Evolutionary conservation across 176 grass and related monocot genomes (phyloP).

Genomic region (Oryza glaberrima): DNA sequence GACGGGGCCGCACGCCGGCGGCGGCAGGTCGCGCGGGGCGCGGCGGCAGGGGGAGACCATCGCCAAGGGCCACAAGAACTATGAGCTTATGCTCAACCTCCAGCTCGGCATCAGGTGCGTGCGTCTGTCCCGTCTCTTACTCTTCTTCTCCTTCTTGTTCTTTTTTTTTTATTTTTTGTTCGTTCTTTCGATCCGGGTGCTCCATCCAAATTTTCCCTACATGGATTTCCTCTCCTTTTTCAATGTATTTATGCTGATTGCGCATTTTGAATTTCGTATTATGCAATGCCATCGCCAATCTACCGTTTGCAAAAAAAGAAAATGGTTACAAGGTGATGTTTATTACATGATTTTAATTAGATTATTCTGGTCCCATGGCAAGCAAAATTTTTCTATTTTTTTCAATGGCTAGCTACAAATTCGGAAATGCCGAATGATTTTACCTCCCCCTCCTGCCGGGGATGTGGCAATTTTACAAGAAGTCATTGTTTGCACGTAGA

Average conservation of each 20-base stretch:
- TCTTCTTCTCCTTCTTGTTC: no score
- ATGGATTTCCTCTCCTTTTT: background rate
- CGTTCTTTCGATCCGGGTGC: background rate
- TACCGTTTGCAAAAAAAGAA: background rate
- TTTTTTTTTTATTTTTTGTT: background rate
- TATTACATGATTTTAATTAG: constrained; percentile 7
- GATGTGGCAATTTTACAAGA: background rate
- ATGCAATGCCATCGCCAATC: background rate
- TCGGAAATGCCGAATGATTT: background rate
- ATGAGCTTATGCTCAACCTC: constrained; percentile 99
- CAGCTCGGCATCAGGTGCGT: constrained; percentile 91
- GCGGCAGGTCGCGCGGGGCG: constrained; percentile 46
- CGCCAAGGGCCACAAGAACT: constrained; percentile 96
- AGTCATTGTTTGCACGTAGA: constrained; percentile 9
- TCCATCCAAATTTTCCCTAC: background rate
- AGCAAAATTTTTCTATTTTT: background rate
- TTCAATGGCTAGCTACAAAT: background rate
- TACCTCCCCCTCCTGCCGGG: background rate
- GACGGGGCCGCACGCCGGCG: constrained; percentile 44
- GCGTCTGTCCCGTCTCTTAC: no score
- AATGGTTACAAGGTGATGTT: background rate
- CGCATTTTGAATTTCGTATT: background rate
- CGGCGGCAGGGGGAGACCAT: constrained; percentile 90
- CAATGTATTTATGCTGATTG: constrained; percentile 1
- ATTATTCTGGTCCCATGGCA: background rate